Conservation (phyloP, 78 protist genomes). For the Dictyostelium capitatum region DNA sequence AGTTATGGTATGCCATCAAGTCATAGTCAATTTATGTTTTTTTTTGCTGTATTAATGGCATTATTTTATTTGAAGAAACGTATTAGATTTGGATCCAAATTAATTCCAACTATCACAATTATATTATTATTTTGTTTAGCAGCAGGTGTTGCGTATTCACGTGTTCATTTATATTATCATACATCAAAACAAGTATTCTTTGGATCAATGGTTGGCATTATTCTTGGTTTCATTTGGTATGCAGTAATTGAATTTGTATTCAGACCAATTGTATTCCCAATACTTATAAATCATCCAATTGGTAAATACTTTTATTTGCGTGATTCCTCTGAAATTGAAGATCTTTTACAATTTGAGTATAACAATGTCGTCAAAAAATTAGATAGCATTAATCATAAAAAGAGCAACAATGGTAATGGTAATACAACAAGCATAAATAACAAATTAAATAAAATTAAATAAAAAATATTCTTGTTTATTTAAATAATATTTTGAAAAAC, state of each 20-base stretch:
- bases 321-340: conserved; percentile 39
- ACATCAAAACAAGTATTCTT: conserved; percentile 57
- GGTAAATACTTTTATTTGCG: conserved; percentile 68
- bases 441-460: neutral
- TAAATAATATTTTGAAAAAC: neutral
- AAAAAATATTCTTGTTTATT: neutral
- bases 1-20: conserved; percentile 86
- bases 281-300: conserved; percentile 43
- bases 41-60: conserved; percentile 73
- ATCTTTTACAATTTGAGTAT: conserved; percentile 60
- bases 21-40: conserved; percentile 84
- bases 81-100: neutral
- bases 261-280: conserved; percentile 64
- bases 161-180: conserved; percentile 67
- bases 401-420: neutral
- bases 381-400: neutral
- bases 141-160: conserved; percentile 66
- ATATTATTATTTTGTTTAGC: conserved; percentile 36
- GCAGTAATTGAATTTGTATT: conserved; percentile 29
- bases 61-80: conserved; percentile 32
- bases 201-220: conserved; percentile 45
- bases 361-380: conserved; percentile 19
- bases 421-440: neutral
- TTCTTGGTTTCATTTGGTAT: conserved; percentile 37
- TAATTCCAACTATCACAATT: neutral